A percentile compares a stretch with the other conserved stretches of the same genome.
phyloP scores from a whole-genome alignment of 108 stramenopile genomes.

The Cyclotella distinguenda region DNA sequence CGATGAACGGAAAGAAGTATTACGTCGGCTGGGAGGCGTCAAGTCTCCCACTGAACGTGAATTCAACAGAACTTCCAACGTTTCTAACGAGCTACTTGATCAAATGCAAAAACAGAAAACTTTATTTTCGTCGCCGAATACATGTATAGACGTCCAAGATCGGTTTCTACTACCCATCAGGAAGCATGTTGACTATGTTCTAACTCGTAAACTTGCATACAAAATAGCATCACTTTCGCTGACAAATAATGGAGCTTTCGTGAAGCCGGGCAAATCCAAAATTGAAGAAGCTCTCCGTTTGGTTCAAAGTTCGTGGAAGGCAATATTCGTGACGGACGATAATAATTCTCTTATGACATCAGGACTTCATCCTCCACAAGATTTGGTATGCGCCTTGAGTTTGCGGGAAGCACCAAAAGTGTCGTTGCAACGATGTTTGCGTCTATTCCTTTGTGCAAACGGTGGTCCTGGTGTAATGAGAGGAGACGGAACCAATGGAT shows the following conservation, averaged over 20 bases:
- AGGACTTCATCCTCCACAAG: not conserved
- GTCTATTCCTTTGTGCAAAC: slow-evolving; percentile 73
- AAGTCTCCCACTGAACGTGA: slow-evolving; percentile 10
- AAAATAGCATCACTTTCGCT: slow-evolving; percentile 16
- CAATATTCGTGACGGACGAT: not conserved
- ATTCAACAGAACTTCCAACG: not conserved
- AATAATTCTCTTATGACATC: not conserved
- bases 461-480: slow-evolving; percentile 81
- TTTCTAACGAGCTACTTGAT: slow-evolving; percentile 64
- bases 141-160: not conserved
- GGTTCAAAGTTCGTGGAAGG: slow-evolving; percentile 15
- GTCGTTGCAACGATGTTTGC: slow-evolving; percentile 48
- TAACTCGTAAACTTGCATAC: slow-evolving; percentile 55
- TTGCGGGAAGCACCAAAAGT: slow-evolving; percentile 64
- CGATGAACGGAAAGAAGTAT: slow-evolving; percentile 56
- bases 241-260: not conserved
- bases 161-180: slow-evolving; percentile 56
- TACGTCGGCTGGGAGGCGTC: slow-evolving; percentile 59
- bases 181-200: slow-evolving; percentile 59
- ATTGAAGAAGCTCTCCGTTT: slow-evolving; percentile 15
- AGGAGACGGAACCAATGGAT: slow-evolving; percentile 75
- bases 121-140: not conserved
- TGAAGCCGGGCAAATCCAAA: slow-evolving; percentile 19
- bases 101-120: slow-evolving; percentile 82
- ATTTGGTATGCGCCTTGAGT: slow-evolving; percentile 32